Evolutionary conservation across 1,284 basidiomycete species (phyloP).

Genomic region (Xerocomus amazonicus): DNA sequence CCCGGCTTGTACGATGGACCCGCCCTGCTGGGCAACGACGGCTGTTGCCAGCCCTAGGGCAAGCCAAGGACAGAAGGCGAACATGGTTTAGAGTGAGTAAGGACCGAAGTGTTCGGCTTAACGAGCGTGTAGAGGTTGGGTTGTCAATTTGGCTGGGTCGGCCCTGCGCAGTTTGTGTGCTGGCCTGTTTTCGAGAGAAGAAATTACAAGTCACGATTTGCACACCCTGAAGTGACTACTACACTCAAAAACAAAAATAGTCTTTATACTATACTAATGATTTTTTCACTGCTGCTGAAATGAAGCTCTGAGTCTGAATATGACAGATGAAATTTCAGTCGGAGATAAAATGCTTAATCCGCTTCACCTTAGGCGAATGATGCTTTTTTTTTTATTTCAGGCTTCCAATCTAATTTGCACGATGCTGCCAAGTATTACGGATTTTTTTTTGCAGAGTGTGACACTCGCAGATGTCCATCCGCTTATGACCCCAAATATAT

Average conservation of each 20-base stretch:
- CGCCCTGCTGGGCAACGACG: constrained; percentile 37
- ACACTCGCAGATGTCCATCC: constrained; percentile 69
- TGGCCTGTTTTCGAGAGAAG: too few relatives aligned
- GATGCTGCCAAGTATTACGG: constrained; percentile 63
- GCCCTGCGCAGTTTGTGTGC: not conserved
- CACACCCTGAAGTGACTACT: not conserved
- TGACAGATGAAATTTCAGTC: not conserved
- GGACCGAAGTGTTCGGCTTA: constrained; percentile 11
- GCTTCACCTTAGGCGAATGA: too few relatives aligned
- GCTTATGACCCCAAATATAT: constrained; percentile 53
- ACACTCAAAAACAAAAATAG: not conserved
- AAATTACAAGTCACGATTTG: not conserved
- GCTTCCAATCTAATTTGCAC: too few relatives aligned
- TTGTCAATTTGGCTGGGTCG: not conserved
- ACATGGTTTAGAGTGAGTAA: constrained; percentile 21
- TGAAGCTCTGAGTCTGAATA: not conserved
- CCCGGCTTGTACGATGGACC: constrained; percentile 47
- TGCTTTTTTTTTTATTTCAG: too few relatives aligned
- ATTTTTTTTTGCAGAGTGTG: constrained; percentile 68
- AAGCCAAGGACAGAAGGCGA: constrained; percentile 27
- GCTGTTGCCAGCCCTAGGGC: constrained; percentile 37
- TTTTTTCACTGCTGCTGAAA: too few relatives aligned
- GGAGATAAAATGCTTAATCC: too few relatives aligned
- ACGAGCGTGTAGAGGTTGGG: constrained; percentile 15
- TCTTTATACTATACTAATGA: not conserved